phyloP scores from a whole-genome alignment of 2,329 filamentous ascomycete genomes.

The Mycosphaerelloides madeirae region DNA sequence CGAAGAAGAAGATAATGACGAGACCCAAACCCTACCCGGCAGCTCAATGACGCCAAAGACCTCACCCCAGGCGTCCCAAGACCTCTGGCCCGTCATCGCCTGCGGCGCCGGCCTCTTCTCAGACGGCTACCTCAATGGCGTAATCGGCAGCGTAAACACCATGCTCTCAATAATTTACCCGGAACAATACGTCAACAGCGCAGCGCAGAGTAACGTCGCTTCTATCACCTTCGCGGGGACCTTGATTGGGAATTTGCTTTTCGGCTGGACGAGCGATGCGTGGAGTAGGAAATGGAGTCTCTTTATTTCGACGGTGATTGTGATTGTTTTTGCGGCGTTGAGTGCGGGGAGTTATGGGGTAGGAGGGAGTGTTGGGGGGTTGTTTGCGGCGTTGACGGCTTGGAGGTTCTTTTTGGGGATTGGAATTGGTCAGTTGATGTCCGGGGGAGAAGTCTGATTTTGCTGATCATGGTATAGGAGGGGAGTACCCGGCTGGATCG shows the following conservation, averaged over 20 bases:
- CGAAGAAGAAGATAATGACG: too few relatives aligned
- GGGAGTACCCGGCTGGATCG: too few relatives aligned
- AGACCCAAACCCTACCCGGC: too few relatives aligned
- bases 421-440: slow-evolving; percentile 31
- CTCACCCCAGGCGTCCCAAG: too few relatives aligned
- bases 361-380: slow-evolving; percentile 60
- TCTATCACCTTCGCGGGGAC: slow-evolving; percentile 77
- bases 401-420: slow-evolving; percentile 74
- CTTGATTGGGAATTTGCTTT: slow-evolving; percentile 72
- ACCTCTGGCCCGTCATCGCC: slow-evolving; percentile 77
- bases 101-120: slow-evolving; percentile 86
- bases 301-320: slow-evolving; percentile 71
- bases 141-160: slow-evolving; percentile 82
- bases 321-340: slow-evolving; percentile 78
- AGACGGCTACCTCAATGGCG: slow-evolving; percentile 89
- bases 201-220: slow-evolving; percentile 66
- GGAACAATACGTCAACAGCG: slow-evolving; percentile 59
- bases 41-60: too few relatives aligned
- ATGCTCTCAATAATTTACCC: slow-evolving; percentile 66
- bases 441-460: too few relatives aligned
- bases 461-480: too few relatives aligned
- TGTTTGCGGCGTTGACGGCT: slow-evolving; percentile 72
- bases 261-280: slow-evolving; percentile 75
- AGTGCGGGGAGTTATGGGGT: slow-evolving; percentile 70
- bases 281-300: slow-evolving; percentile 80